phyloP scores from a whole-genome alignment of 2,329 filamentous ascomycete genomes.

The Fusarium nanum region DNA sequence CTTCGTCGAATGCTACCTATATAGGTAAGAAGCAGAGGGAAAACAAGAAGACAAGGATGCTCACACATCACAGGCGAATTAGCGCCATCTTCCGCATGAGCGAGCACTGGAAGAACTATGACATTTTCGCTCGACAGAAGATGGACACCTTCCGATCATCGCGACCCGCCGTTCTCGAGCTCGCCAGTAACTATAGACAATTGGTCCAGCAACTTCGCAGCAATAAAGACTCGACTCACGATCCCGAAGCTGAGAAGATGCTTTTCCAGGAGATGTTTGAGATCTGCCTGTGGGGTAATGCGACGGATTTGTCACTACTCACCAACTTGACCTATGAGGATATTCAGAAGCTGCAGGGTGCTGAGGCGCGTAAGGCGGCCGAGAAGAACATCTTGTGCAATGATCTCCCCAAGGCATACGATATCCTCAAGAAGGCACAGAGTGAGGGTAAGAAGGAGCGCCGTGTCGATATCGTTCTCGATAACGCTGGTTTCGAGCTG shows the following conservation, averaged over 20 bases:
- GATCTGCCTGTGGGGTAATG: slow-evolving; percentile 97
- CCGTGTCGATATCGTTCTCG: slow-evolving; percentile 91
- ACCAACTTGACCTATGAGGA: slow-evolving; percentile 94
- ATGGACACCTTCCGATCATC: slow-evolving; percentile 92
- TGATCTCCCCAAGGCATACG: slow-evolving; percentile 80
- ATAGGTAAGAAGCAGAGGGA: slow-evolving; percentile 64
- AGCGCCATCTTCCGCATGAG: slow-evolving; percentile 81
- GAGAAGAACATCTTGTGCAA: slow-evolving; percentile 95
- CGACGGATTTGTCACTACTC: slow-evolving; percentile 90
- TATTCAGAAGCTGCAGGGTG: slow-evolving; percentile 94
- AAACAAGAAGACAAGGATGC: not conserved
- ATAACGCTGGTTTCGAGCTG: slow-evolving; percentile 97
- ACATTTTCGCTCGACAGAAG: slow-evolving; percentile 91
- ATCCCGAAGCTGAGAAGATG: slow-evolving; percentile 76
- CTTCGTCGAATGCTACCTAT: slow-evolving; percentile 94
- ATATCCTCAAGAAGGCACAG: slow-evolving; percentile 73
- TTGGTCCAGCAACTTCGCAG: slow-evolving; percentile 74
- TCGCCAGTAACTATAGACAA: slow-evolving; percentile 81
- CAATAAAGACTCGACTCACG: slow-evolving; percentile 63
- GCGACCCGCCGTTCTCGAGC: slow-evolving; percentile 83
- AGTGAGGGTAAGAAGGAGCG: slow-evolving; percentile 73
- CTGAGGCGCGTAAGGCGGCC: slow-evolving; percentile 83
- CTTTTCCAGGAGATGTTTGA: slow-evolving; percentile 94
- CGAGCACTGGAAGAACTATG: slow-evolving; percentile 87
- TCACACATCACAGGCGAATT: slow-evolving; percentile 69